phyloP scores from a whole-genome alignment of 2,329 filamentous ascomycete genomes.

The Hymenoscyphus scutula region DNA sequence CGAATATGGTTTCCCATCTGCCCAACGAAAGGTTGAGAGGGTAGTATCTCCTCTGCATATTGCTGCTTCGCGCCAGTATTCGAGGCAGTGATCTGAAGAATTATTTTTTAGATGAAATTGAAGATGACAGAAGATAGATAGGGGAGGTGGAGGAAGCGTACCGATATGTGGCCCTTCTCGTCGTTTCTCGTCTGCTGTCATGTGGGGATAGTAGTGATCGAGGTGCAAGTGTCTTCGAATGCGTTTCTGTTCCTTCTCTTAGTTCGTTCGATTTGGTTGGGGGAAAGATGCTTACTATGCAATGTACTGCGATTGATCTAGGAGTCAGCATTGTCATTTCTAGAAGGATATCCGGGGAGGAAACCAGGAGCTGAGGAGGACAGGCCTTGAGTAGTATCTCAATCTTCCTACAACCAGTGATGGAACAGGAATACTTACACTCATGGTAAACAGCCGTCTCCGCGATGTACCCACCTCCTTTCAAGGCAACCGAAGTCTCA shows the following conservation, averaged over 20 bases:
- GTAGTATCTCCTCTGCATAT: slow-evolving; percentile 16
- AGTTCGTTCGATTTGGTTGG: neutral
- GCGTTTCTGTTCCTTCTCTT: slow-evolving; percentile 5
- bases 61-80: slow-evolving; percentile 16
- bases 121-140: no score
- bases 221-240: slow-evolving; percentile 12
- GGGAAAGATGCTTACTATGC: slow-evolving; percentile 1
- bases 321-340: no score
- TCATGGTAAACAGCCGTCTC: slow-evolving; percentile 16
- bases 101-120: no score
- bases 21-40: slow-evolving; percentile 13
- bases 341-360: no score
- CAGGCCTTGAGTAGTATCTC: no score
- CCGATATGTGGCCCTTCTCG: slow-evolving; percentile 12
- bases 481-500: slow-evolving; percentile 10
- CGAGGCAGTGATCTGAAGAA: slow-evolving; percentile 13
- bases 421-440: neutral
- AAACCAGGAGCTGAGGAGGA: no score
- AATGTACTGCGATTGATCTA: neutral
- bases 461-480: slow-evolving; percentile 15
- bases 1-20: slow-evolving; percentile 15
- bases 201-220: slow-evolving; percentile 16
- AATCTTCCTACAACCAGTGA: no score
- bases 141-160: neutral
- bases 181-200: slow-evolving; percentile 10